phyloP scores from a whole-genome alignment of 306 rosid species.

The Ormosia emarginata region DNA sequence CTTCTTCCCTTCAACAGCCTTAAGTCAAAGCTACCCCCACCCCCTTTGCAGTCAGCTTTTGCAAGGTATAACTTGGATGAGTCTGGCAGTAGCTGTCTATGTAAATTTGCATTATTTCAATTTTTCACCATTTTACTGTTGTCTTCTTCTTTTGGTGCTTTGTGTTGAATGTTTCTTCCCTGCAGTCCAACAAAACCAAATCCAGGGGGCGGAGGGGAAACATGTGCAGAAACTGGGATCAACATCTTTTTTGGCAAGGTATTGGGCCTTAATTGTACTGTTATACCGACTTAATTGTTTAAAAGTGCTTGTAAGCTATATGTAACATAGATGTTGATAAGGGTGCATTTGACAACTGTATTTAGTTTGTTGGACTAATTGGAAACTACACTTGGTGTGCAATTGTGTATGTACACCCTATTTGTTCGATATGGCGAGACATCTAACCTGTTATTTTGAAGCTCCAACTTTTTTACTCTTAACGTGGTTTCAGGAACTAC shows the following conservation, averaged over 20 bases:
- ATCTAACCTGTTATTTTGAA: background rate
- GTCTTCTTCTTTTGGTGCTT: background rate
- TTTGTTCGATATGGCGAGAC: background rate
- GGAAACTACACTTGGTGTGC: background rate
- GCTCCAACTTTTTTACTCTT: background rate
- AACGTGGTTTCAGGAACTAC: background rate
- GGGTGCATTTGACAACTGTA: background rate
- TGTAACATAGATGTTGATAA: background rate
- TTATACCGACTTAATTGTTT: background rate
- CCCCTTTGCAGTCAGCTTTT: constrained; percentile 95
- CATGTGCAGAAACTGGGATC: constrained; percentile 97
- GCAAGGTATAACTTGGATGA: constrained; percentile 61
- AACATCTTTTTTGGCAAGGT: constrained; percentile 93
- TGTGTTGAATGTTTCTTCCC: constrained; percentile 12
- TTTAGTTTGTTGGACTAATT: background rate
- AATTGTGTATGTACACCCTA: background rate
- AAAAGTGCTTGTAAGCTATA: background rate
- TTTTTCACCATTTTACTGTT: background rate
- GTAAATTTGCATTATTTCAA: constrained; percentile 11
- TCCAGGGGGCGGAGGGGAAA: constrained; percentile 99
- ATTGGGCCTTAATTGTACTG: constrained; percentile 3
- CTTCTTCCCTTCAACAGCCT: constrained; percentile 60
- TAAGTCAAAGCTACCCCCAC: constrained; percentile 78
- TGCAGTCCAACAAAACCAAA: constrained; percentile 97
- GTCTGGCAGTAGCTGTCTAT: constrained; percentile 5